Evolutionary conservation across 2,329 filamentous ascomycete species (phyloP).

Genomic region (Lecanicillium sp.): DNA sequence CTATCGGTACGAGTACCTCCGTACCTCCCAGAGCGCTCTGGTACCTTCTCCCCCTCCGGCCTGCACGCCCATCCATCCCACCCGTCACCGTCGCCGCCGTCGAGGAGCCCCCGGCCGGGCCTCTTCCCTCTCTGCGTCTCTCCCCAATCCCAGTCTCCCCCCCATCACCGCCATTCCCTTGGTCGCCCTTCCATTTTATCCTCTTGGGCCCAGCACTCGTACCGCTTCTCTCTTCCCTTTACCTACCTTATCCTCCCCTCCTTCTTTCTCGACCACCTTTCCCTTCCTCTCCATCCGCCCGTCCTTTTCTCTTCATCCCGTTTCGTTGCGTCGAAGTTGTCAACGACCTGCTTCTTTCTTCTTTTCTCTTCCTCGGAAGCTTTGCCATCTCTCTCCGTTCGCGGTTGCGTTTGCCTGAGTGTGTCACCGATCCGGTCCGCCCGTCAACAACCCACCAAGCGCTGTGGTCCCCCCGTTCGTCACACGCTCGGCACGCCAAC

Average conservation of each 20-base stretch:
- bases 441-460: conserved; percentile 1
- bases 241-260: conserved; percentile 8
- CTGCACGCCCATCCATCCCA: too few species aligned
- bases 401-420: background rate
- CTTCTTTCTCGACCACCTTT: conserved; percentile 10
- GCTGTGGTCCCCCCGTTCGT: background rate
- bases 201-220: conserved; percentile 1
- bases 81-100: background rate
- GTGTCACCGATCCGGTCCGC: too few species aligned
- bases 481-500: background rate
- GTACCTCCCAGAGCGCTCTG: too few species aligned
- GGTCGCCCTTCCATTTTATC: conserved; percentile 6
- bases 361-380: conserved; percentile 9
- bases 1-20: too few species aligned
- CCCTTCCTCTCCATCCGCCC: conserved; percentile 7
- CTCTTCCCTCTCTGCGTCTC: too few species aligned
- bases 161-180: conserved; percentile 10
- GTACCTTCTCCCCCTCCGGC: too few species aligned
- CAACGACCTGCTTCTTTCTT: background rate
- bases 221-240: conserved; percentile 5
- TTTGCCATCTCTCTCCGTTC: conserved; percentile 12
- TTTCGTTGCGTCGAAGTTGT: background rate
- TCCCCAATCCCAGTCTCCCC: background rate
- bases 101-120: too few species aligned
- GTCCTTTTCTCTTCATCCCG: conserved; percentile 4